Evolutionary conservation across 2,329 filamentous ascomycete genomes (phyloP), one percentile per base, ranked within the genome.

Genomic region (Amesomyces nigricolor): DNA sequence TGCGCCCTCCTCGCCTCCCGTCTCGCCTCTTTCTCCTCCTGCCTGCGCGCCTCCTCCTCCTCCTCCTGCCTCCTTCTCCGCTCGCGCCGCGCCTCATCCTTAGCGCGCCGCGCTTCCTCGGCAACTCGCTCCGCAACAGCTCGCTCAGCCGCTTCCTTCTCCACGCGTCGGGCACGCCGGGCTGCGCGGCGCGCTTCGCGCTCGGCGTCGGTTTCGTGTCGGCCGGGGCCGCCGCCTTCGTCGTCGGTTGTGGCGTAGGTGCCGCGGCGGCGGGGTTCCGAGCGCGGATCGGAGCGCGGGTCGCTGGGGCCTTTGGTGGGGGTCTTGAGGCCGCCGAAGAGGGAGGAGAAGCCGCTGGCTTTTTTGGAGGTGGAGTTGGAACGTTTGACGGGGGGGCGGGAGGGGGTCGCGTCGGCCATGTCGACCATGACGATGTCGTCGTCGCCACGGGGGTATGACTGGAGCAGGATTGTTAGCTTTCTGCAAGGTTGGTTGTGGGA

Each of bases 351-450:
- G 4, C 78, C 79, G 65, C 75, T 77, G 51, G 82, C 70, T 65
- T 84, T 87, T 67, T 81, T 85, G 3, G 83, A 76, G 52, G 73
- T 79, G 4, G 85, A 86, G 61, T 78, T 81, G 38, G 82, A 80
- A 47, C 85, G 80, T 65, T 80, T 83, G 46, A 84, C 64, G 37
- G 80, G 75, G 4, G 78, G 70, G 51, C 78, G 73, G 61, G 79
- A 76, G 58, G 72, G 70, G 35, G 66, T 53, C 6, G 63, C 67
- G 30, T 78, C 77, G 45, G 69, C 70, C 26, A 69, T 70, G 61
- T 86, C 78, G 40, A 80, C 75, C 75, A 85, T 78, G 48, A 81
- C 74, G 54, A 81, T 72, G 63, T 86, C 82, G 47, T 86, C 82
- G 61, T 87, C 84, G 22, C 22, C 22, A 56, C 82, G 79, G 54